Evolutionary conservation across 2,329 filamentous ascomycete genomes (phyloP).

Genomic region (Diaporthe capsici): DNA sequence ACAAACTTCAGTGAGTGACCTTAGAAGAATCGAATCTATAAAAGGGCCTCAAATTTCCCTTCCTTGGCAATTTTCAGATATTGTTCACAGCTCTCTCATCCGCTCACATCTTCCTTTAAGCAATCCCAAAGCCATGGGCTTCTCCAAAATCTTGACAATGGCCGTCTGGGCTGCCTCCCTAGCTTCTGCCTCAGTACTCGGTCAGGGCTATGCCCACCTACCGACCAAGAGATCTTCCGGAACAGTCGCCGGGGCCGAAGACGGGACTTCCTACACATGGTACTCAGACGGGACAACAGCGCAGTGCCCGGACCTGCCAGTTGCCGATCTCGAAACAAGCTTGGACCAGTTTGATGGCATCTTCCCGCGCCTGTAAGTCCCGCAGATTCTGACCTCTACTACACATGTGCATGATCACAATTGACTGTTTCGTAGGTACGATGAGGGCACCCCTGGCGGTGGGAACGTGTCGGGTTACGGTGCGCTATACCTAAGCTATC

Average conservation of each 20-base stretch:
- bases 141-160: constrained; percentile 5
- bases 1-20: neutral
- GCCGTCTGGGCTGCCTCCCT: constrained; percentile 5
- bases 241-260: constrained; percentile 19
- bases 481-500: constrained; percentile 3
- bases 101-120: neutral
- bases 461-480: constrained; percentile 4
- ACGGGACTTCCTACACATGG: constrained; percentile 28
- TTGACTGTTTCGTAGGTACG: neutral
- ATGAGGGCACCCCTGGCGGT: neutral
- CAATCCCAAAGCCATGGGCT: neutral
- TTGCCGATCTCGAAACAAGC: constrained; percentile 23
- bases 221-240: constrained; percentile 23
- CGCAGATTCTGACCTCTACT: neutral
- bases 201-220: neutral
- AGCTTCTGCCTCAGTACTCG: constrained; percentile 5
- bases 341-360: constrained; percentile 24
- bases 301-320: constrained; percentile 17
- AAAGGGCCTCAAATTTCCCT: neutral
- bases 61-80: neutral
- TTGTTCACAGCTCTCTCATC: neutral
- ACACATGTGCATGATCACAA: neutral
- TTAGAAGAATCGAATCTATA: neutral
- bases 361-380: constrained; percentile 11
- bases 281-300: constrained; percentile 10